Evolutionary conservation across 148 eudicot genomes (phyloP).

Genomic region (Rhododendron griersonianum): DNA sequence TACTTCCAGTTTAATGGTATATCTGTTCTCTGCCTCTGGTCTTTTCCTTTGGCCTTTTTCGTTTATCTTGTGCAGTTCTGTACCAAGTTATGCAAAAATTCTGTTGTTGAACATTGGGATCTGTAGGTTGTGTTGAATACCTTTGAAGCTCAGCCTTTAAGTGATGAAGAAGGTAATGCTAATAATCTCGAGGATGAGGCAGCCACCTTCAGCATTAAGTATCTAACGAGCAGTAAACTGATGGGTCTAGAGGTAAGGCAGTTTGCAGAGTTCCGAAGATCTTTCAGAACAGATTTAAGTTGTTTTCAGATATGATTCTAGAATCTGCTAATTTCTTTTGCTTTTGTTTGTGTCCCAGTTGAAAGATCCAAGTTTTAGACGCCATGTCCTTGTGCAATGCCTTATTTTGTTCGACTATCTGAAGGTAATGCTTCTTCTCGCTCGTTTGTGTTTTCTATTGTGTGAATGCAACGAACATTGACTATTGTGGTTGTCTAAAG

Average conservation of each 20-base stretch:
- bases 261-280: background rate
- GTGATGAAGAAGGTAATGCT: constrained; percentile 93
- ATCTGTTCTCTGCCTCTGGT: constrained; percentile 6
- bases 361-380: constrained; percentile 97
- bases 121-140: constrained; percentile 76
- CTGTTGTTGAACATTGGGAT: constrained; percentile 10
- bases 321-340: background rate
- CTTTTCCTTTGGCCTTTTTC: background rate
- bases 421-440: constrained; percentile 47
- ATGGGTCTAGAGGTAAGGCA: constrained; percentile 93
- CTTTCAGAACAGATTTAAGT: background rate
- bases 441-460: background rate
- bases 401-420: constrained; percentile 87
- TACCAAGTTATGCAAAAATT: background rate
- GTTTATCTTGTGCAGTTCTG: background rate
- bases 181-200: constrained; percentile 89
- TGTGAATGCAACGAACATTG: background rate
- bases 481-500: background rate
- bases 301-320: background rate
- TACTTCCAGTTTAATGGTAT: constrained; percentile 77
- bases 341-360: constrained; percentile 40
- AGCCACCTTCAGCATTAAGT: constrained; percentile 80
- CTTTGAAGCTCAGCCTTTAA: constrained; percentile 96
- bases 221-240: constrained; percentile 97
- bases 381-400: constrained; percentile 93